phyloP scores from a whole-genome alignment of 208 protist species.

The Trypanosoma boissoni region DNA sequence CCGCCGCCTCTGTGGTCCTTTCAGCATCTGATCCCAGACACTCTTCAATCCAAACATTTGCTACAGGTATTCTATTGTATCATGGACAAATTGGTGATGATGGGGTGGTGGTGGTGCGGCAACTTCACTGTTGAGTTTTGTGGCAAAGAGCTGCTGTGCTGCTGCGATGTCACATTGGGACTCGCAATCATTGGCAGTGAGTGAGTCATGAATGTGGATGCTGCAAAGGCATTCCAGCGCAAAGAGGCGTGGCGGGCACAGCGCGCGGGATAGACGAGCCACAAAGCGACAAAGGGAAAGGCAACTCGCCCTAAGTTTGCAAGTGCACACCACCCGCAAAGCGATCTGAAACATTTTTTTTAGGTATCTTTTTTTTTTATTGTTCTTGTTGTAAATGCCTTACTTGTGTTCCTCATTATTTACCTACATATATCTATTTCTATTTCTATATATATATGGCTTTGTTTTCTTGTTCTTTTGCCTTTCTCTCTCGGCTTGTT shows the following conservation, averaged over 20 bases:
- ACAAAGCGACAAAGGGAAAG: neutral
- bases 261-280: neutral
- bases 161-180: neutral
- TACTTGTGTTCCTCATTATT: too few relatives aligned
- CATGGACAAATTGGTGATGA: neutral
- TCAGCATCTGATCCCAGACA: too few relatives aligned
- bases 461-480: slow-evolving; percentile 5
- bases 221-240: neutral
- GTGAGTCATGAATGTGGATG: neutral
- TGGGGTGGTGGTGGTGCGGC: neutral
- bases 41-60: too few relatives aligned
- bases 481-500: neutral
- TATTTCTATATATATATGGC: neutral
- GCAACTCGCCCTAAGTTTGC: too few relatives aligned
- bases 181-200: too few relatives aligned
- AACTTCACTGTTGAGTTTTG: neutral
- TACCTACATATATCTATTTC: slow-evolving; percentile 6
- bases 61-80: too few relatives aligned
- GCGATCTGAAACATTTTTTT: too few relatives aligned
- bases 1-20: too few relatives aligned
- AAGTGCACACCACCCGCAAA: too few relatives aligned
- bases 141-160: neutral
- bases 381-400: neutral
- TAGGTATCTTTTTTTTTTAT: slow-evolving; percentile 24
- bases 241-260: neutral